These are phyloP conservation scores for Ramaria rubella DNA, from an alignment of 768 basidiomycete species.

Conservation along the genomic window DNA sequence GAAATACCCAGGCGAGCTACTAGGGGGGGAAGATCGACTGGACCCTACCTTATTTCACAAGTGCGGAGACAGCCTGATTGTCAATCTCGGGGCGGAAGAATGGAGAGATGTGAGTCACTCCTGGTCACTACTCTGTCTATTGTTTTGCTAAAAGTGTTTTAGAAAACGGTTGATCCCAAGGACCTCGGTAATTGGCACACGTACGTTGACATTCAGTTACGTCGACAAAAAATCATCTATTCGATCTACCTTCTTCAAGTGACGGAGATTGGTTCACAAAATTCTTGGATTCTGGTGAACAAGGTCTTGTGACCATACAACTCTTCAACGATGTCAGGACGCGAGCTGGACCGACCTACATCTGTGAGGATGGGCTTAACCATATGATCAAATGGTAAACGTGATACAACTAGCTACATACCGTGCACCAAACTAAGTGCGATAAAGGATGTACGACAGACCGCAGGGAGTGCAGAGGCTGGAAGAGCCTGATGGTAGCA, in stretches of 20 bases:
- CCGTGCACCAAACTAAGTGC: not conserved
- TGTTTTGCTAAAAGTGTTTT: not conserved
- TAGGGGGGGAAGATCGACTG: constrained; percentile 55
- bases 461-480: constrained; percentile 2
- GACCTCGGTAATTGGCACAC: constrained; percentile 22
- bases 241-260: not conserved
- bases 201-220: constrained; percentile 18
- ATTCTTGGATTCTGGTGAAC: constrained; percentile 27
- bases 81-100: constrained; percentile 50
- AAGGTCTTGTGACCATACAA: constrained; percentile 22
- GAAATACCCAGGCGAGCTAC: constrained; percentile 39
- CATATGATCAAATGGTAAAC: constrained; percentile 15
- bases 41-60: constrained; percentile 34
- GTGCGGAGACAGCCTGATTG: constrained; percentile 58
- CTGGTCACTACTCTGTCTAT: not conserved
- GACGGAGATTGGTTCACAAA: constrained; percentile 11
- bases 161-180: constrained; percentile 13
- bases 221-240: not conserved
- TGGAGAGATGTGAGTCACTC: constrained; percentile 8
- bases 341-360: constrained; percentile 21
- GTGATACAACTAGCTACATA: not conserved
- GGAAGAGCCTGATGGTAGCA: not conserved
- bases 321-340: constrained; percentile 20
- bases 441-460: constrained; percentile 2
- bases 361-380: constrained; percentile 21